Percentiles rank a stretch among this genome's conserved stretches.
Conservation (phyloP, 208 protist species). For the Tritrichomonas musculus region DNA sequence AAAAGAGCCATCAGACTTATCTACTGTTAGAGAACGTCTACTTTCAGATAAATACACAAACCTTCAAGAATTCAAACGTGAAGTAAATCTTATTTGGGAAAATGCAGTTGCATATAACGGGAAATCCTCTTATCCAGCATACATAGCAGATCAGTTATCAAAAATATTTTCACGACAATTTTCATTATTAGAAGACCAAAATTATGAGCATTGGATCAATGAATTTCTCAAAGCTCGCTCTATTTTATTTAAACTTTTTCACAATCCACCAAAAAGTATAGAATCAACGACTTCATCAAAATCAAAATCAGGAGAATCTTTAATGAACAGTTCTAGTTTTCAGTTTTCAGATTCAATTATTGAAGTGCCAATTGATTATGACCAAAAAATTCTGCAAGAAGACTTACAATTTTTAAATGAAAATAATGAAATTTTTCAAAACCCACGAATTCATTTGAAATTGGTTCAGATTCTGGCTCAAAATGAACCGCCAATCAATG, state of each 20-base stretch:
- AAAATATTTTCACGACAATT: not conserved
- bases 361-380: too few species aligned
- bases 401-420: too few species aligned
- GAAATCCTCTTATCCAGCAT: not conserved
- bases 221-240: slow-evolving; percentile 10
- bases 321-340: too few species aligned
- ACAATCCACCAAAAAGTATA: not conserved
- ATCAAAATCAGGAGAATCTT: too few species aligned
- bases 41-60: not conserved
- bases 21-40: not conserved
- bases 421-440: too few species aligned
- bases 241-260: slow-evolving; percentile 13
- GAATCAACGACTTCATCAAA: too few species aligned
- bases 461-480: too few species aligned
- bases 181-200: not conserved
- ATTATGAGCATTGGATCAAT: slow-evolving; percentile 6
- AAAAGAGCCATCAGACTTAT: not conserved
- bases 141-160: not conserved
- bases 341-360: too few species aligned
- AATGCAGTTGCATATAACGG: not conserved
- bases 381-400: too few species aligned
- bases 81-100: slow-evolving; percentile 30
- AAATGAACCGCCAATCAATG: too few species aligned
- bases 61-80: slow-evolving; percentile 1
- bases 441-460: too few species aligned